phyloP scores from a whole-genome alignment of 169 alveolate species.

The Condylostoma magnum region DNA sequence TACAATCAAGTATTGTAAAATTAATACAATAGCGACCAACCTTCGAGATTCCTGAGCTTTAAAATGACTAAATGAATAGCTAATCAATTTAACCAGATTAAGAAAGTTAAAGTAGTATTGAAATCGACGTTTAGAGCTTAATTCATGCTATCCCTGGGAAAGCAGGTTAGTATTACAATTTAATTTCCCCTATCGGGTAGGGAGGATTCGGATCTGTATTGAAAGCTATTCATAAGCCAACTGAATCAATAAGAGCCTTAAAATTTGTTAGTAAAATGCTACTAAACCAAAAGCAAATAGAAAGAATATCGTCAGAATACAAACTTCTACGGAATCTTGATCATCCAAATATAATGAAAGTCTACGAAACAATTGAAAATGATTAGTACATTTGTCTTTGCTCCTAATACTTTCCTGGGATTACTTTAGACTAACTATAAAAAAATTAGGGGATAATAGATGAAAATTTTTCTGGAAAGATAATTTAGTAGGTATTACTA shows the following conservation, averaged over 20 bases:
- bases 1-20: too few species aligned
- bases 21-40: too few species aligned
- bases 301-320: conserved; percentile 26
- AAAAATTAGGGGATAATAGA: not conserved
- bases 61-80: too few species aligned
- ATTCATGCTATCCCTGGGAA: too few species aligned
- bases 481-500: not conserved
- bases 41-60: too few species aligned
- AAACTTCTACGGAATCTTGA: conserved; percentile 35
- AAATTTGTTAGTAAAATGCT: not conserved
- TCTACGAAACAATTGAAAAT: conserved; percentile 40
- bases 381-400: conserved; percentile 30
- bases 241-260: not conserved
- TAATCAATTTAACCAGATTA: too few species aligned
- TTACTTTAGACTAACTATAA: conserved; percentile 11
- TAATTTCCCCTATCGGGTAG: too few species aligned
- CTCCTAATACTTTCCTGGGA: conserved; percentile 39
- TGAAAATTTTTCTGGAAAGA: not conserved
- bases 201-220: conserved; percentile 14
- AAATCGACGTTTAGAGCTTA: too few species aligned
- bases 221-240: not conserved
- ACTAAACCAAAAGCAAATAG: not conserved
- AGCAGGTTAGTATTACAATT: too few species aligned
- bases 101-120: too few species aligned
- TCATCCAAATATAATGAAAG: conserved; percentile 60